Evolutionary conservation across 2,329 filamentous ascomycete genomes (phyloP).

Genomic region (Cercospora sp.): DNA sequence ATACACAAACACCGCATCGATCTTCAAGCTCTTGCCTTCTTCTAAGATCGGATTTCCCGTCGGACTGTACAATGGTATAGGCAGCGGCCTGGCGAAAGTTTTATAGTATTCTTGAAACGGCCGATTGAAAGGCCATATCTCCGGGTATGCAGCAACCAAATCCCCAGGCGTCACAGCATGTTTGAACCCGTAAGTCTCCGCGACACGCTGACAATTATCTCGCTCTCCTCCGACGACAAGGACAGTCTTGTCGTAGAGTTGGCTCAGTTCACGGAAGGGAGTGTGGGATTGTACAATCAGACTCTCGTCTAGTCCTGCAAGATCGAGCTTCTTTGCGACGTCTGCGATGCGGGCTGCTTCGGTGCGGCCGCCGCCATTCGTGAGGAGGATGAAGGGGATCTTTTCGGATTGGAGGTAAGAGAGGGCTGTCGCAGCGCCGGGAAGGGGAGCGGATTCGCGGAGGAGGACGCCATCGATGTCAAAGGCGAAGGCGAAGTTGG

Average conservation of each 20-base stretch:
- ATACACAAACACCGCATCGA: slow-evolving; percentile 90
- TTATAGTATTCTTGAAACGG: slow-evolving; percentile 64
- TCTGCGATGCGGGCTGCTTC: slow-evolving; percentile 73
- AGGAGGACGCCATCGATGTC: slow-evolving; percentile 94
- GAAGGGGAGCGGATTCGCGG: slow-evolving; percentile 74
- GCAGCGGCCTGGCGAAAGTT: slow-evolving; percentile 58
- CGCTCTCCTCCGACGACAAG: slow-evolving; percentile 51
- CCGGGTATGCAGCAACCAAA: slow-evolving; percentile 70
- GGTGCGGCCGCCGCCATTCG: slow-evolving; percentile 87
- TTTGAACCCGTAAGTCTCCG: slow-evolving; percentile 55
- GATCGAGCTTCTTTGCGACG: slow-evolving; percentile 64
- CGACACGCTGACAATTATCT: slow-evolving; percentile 67
- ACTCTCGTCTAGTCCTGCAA: slow-evolving; percentile 60
- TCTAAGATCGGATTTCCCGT: slow-evolving; percentile 34
- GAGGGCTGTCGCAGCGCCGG: slow-evolving; percentile 73
- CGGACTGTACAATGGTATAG: slow-evolving; percentile 46
- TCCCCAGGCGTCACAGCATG: slow-evolving; percentile 84
- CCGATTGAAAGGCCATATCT: slow-evolving; percentile 80
- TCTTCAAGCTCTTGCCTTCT: slow-evolving; percentile 55
- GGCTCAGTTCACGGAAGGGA: slow-evolving; percentile 72
- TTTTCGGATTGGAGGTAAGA: slow-evolving; percentile 68
- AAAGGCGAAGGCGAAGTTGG: slow-evolving; percentile 58
- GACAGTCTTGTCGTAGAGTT: slow-evolving; percentile 56
- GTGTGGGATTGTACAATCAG: slow-evolving; percentile 91
- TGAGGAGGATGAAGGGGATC: slow-evolving; percentile 91